Percentiles rank a stretch among this genome's conserved stretches.
Conservation (phyloP, 257 asterid genomes). For the Ehretia macrophylla region DNA sequence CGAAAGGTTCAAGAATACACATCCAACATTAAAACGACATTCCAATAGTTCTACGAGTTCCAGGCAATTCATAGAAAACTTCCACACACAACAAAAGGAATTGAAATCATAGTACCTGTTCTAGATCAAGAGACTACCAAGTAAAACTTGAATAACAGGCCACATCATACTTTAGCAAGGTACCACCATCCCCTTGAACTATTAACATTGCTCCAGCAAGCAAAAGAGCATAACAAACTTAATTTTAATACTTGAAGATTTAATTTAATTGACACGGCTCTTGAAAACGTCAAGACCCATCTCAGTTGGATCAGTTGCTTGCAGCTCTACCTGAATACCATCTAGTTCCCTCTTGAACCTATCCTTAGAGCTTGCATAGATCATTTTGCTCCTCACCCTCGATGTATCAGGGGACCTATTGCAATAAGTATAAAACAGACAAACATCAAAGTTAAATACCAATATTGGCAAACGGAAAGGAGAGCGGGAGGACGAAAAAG, state of each 20-base stretch:
- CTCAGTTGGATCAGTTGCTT: slow-evolving; percentile 44
- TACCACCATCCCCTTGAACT: slow-evolving; percentile 31
- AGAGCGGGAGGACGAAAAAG: not conserved
- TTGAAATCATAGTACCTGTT: slow-evolving; percentile 4
- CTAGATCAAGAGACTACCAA: slow-evolving; percentile 7
- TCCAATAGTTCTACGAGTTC: too few relatives aligned
- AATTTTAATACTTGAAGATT: slow-evolving; percentile 13
- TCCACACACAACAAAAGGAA: slow-evolving; percentile 19
- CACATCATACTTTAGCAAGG: slow-evolving; percentile 29
- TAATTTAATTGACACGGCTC: slow-evolving; percentile 31
- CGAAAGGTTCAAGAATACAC: not conserved
- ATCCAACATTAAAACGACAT: not conserved
- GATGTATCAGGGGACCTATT: slow-evolving; percentile 38
- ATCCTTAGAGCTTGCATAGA: slow-evolving; percentile 44
- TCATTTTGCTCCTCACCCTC: slow-evolving; percentile 41
- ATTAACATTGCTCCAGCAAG: slow-evolving; percentile 36
- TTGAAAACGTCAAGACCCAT: slow-evolving; percentile 36
- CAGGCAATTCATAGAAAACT: slow-evolving; percentile 7
- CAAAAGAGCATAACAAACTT: slow-evolving; percentile 14
- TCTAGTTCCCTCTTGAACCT: slow-evolving; percentile 42
- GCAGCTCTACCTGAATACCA: slow-evolving; percentile 45
- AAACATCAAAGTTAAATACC: not conserved
- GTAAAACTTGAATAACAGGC: slow-evolving; percentile 25
- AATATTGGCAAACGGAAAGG: not conserved
- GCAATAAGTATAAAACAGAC: not conserved